phyloP scores from a whole-genome alignment of 176 grass and related monocot genomes.

The Aegilops longissima region DNA sequence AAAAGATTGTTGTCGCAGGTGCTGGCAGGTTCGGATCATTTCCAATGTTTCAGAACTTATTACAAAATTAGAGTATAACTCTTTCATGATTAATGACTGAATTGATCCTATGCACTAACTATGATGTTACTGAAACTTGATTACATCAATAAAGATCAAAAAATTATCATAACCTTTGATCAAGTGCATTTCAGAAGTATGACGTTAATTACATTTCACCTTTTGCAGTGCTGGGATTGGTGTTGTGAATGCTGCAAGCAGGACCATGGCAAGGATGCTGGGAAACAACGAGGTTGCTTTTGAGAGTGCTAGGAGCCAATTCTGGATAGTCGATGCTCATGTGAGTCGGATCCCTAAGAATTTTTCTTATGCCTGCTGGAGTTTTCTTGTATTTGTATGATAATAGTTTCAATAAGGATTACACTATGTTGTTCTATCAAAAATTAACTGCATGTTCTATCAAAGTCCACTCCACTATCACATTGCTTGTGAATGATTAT shows the following conservation, averaged over 20 bases:
- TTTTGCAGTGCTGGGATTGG: constrained; percentile 93
- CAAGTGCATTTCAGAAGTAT: constrained; percentile 20
- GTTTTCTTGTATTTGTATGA: constrained; percentile 10
- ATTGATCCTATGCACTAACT: constrained; percentile 2
- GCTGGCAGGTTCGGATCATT: constrained; percentile 72
- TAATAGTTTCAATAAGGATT: background rate
- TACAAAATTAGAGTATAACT: constrained; percentile 20
- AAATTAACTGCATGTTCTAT: constrained; percentile 14
- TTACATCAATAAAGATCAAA: background rate
- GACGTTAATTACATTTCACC: background rate
- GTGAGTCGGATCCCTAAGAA: constrained; percentile 39
- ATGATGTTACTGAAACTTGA: background rate
- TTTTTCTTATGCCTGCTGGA: background rate
- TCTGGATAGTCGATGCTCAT: constrained; percentile 95
- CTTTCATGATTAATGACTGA: background rate
- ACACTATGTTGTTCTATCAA: constrained; percentile 17
- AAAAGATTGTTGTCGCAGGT: constrained; percentile 98
- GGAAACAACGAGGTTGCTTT: constrained; percentile 90
- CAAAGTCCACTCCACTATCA: constrained; percentile 18
- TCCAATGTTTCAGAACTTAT: background rate
- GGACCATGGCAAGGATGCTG: constrained; percentile 95
- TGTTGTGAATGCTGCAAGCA: constrained; percentile 93
- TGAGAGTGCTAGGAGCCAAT: constrained; percentile 95
- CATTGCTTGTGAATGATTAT: constrained; percentile 5
- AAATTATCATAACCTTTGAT: constrained; percentile 20